Conservation (phyloP, 768 basidiomycete genomes). For the Dendrothele bispora region DNA sequence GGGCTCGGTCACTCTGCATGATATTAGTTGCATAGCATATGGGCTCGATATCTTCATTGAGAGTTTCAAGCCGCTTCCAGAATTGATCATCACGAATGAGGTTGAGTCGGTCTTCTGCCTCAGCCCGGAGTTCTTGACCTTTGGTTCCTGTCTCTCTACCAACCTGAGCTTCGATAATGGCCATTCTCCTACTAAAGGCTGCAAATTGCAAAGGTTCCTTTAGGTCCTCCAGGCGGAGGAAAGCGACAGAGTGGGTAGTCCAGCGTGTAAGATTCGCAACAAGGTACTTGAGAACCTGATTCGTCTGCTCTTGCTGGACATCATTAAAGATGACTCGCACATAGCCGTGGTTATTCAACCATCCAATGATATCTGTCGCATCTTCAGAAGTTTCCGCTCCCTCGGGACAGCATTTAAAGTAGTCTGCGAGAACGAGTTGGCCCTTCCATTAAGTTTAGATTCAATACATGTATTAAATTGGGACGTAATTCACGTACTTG, state of each 20-base stretch:
- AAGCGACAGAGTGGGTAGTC: slow-evolving; percentile 7
- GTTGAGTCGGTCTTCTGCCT: too few relatives aligned
- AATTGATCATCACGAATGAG: too few relatives aligned
- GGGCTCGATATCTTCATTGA: slow-evolving; percentile 7
- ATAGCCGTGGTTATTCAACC: slow-evolving; percentile 1
- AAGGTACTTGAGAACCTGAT: background rate
- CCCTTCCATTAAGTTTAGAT: slow-evolving; percentile 1
- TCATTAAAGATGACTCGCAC: slow-evolving; percentile 2
- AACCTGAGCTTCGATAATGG: slow-evolving; percentile 3
- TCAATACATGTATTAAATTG: background rate
- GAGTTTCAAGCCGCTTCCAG: slow-evolving; percentile 6
- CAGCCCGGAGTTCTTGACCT: too few relatives aligned
- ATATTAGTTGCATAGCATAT: slow-evolving; percentile 9
- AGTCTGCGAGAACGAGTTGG: background rate
- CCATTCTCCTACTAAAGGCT: background rate
- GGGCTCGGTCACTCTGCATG: slow-evolving; percentile 2
- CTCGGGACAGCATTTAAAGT: background rate
- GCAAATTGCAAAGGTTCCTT: background rate
- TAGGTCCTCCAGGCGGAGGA: background rate
- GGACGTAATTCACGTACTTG: slow-evolving; percentile 9
- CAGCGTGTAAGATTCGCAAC: slow-evolving; percentile 6
- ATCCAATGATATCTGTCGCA: background rate
- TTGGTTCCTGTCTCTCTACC: background rate
- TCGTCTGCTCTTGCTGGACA: background rate
- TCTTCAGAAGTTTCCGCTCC: background rate